phyloP scores from a whole-genome alignment of 441 rosid genomes.

The Jatropha multifida region DNA sequence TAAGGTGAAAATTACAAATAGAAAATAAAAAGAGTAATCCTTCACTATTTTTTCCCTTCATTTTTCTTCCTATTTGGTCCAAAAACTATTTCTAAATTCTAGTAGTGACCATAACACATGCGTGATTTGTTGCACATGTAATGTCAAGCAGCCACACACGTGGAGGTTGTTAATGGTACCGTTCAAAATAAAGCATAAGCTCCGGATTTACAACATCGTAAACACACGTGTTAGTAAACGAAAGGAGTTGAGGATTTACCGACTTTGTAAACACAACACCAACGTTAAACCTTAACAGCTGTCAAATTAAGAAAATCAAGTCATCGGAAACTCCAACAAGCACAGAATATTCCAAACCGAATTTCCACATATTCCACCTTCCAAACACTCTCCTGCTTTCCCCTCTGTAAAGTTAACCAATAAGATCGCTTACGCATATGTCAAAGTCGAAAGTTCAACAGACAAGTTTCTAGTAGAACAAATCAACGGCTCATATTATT shows the following conservation, averaged over 20 bases:
- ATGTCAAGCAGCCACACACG: too few species aligned
- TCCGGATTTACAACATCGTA: neutral
- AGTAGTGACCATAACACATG: too few species aligned
- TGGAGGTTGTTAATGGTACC: neutral
- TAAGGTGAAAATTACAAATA: too few species aligned
- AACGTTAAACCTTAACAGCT: neutral
- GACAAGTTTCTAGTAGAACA: neutral
- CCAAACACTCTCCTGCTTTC: neutral
- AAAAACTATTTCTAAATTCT: too few species aligned
- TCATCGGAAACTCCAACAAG: conserved; percentile 1
- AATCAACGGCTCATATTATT: neutral
- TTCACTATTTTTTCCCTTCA: too few species aligned
- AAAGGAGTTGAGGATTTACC: neutral
- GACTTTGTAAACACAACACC: neutral
- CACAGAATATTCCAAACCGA: conserved; percentile 7
- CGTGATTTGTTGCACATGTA: too few species aligned
- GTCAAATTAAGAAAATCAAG: neutral
- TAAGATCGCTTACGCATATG: neutral
- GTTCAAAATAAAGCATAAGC: too few species aligned
- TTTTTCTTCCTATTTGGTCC: too few species aligned
- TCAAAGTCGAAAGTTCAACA: neutral
- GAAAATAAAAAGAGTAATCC: too few species aligned
- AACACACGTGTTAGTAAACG: neutral
- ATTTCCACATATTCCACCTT: conserved; percentile 9
- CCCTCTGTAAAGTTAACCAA: neutral